A percentile compares a stretch with the other conserved stretches of the same genome.
phyloP scores from a whole-genome alignment of 306 rosid species.

The Vigna reflexopilosa region DNA sequence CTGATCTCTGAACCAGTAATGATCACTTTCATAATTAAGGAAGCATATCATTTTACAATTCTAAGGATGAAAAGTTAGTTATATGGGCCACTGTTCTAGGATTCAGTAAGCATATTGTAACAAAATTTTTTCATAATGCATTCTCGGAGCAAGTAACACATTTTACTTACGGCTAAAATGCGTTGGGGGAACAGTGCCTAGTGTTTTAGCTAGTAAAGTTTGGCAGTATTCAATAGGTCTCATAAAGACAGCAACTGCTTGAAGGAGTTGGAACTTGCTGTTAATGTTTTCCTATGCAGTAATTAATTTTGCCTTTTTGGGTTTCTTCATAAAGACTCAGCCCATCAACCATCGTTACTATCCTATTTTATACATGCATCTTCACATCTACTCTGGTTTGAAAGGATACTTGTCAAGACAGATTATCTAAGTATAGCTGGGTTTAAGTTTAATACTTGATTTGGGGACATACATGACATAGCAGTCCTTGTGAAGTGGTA shows the following conservation, averaged over 20 bases:
- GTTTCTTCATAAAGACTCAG: conserved; percentile 5
- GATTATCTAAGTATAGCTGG: background rate
- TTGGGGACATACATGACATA: background rate
- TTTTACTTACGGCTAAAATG: background rate
- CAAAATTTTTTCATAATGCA: conserved; percentile 5
- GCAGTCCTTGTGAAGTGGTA: conserved; percentile 15
- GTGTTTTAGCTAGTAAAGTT: background rate
- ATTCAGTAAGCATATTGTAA: no score
- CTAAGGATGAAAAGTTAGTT: conserved; percentile 55
- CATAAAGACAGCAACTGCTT: conserved; percentile 5
- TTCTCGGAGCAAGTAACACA: background rate
- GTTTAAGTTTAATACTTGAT: conserved; percentile 19
- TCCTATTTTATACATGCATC: background rate
- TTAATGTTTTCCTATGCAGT: background rate
- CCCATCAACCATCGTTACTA: conserved; percentile 1
- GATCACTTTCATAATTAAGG: conserved; percentile 46
- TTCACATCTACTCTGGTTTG: conserved; percentile 21
- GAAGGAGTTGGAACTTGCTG: conserved; percentile 15
- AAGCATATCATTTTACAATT: conserved; percentile 46
- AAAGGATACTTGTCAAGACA: conserved; percentile 2
- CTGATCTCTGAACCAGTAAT: background rate
- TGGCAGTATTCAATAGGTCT: conserved; percentile 10
- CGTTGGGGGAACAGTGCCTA: background rate
- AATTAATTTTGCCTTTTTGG: background rate
- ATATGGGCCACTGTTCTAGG: conserved; percentile 41